phyloP scores from a whole-genome alignment of 768 basidiomycete genomes.

The Exsudoporus frostii region DNA sequence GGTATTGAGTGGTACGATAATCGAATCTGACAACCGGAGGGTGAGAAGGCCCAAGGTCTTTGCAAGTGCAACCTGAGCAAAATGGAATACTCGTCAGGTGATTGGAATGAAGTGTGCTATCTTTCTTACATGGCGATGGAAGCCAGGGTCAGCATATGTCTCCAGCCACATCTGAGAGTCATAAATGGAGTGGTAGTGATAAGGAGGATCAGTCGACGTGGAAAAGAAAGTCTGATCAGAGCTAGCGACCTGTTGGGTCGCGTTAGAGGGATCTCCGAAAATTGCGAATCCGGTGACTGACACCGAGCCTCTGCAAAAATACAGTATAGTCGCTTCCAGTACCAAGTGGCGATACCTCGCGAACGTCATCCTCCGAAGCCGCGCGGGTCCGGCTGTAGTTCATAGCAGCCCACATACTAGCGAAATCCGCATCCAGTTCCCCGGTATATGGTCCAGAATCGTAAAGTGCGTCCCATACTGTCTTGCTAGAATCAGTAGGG shows the following conservation, averaged over 20 bases:
- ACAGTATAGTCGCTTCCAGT: slow-evolving; percentile 89
- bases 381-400: slow-evolving; percentile 21
- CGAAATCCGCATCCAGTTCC: slow-evolving; percentile 41
- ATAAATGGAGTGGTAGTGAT: slow-evolving; percentile 76
- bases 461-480: slow-evolving; percentile 57
- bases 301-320: slow-evolving; percentile 77
- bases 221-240: slow-evolving; percentile 28
- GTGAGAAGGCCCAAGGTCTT: slow-evolving; percentile 60
- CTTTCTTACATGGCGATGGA: slow-evolving; percentile 61
- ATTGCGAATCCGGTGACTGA: slow-evolving; percentile 29
- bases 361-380: slow-evolving; percentile 30
- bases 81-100: neutral
- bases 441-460: slow-evolving; percentile 52
- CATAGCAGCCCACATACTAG: slow-evolving; percentile 38
- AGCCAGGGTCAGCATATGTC: slow-evolving; percentile 70
- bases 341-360: slow-evolving; percentile 58
- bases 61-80: slow-evolving; percentile 55
- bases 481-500: slow-evolving; percentile 46
- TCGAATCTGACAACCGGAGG: slow-evolving; percentile 55
- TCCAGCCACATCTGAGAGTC: slow-evolving; percentile 73
- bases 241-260: slow-evolving; percentile 30
- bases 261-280: neutral
- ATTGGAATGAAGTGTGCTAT: neutral
- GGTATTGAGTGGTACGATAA: slow-evolving; percentile 70
- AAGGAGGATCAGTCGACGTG: slow-evolving; percentile 51